Evolutionary conservation across 2,329 filamentous ascomycete genomes (phyloP).

Genomic region (Huntiella decipiens): DNA sequence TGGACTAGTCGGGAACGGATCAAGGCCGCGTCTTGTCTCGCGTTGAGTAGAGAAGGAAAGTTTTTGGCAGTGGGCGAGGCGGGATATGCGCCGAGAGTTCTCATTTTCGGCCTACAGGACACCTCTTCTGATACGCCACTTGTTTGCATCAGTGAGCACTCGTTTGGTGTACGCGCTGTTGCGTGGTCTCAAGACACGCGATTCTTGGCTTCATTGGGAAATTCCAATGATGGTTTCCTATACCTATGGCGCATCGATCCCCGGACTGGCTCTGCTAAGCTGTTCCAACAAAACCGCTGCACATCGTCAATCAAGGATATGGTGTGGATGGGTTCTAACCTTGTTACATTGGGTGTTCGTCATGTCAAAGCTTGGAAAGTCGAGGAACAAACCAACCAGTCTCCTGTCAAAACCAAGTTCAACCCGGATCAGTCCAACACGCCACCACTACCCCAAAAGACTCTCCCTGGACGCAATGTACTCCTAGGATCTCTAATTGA

Average conservation of each 20-base stretch:
- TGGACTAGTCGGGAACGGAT: conserved; percentile 84
- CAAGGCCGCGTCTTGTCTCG: conserved; percentile 82
- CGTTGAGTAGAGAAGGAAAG: conserved; percentile 69
- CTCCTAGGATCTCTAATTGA: conserved; percentile 67
- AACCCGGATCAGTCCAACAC: conserved; percentile 15
- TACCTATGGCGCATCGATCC: conserved; percentile 78
- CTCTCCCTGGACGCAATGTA: conserved; percentile 72
- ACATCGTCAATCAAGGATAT: conserved; percentile 73
- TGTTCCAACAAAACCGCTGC: conserved; percentile 79
- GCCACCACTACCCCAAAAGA: conserved; percentile 27
- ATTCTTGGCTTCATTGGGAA: conserved; percentile 74
- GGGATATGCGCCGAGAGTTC: conserved; percentile 75
- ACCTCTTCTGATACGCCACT: conserved; percentile 63
- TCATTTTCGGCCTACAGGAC: conserved; percentile 76
- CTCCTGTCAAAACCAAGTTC: conserved; percentile 45
- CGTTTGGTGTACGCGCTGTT: conserved; percentile 70
- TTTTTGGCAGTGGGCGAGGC: conserved; percentile 90
- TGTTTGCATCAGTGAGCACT: conserved; percentile 74
- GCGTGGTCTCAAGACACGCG: conserved; percentile 77
- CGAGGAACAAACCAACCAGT: conserved; percentile 41
- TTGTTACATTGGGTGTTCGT: conserved; percentile 75
- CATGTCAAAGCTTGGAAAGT: conserved; percentile 90
- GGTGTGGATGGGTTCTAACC: conserved; percentile 68
- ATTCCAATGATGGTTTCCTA: conserved; percentile 80
- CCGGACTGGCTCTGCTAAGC: conserved; percentile 58